Conservation (phyloP, 2,329 filamentous ascomycete genomes). For the Didymosphaeria variabile region DNA sequence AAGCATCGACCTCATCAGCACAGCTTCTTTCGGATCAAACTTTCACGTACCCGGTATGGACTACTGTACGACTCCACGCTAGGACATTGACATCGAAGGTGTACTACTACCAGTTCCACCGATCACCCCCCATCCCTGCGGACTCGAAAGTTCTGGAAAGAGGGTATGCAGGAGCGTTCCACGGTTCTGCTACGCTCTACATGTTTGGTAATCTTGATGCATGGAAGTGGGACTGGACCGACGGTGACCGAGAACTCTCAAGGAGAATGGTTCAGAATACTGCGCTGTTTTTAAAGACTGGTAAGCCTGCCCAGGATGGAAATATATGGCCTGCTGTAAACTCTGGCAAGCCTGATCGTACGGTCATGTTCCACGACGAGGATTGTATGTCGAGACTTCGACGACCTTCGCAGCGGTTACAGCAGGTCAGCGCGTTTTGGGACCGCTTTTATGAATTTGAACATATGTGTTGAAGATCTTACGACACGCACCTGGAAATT, state of each 20-base stretch:
- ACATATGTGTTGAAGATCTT: background rate
- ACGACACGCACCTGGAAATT: no score
- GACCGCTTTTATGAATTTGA: background rate
- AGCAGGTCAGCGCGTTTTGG: background rate
- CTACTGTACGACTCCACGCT: constrained; percentile 1
- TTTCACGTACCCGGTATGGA: constrained; percentile 3
- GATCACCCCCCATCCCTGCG: background rate
- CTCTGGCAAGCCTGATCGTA: background rate
- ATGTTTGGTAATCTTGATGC: background rate
- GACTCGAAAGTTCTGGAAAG: background rate
- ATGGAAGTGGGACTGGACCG: constrained; percentile 4
- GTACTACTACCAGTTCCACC: constrained; percentile 3
- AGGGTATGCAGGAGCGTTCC: background rate
- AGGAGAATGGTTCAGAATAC: background rate
- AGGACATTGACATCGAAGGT: background rate
- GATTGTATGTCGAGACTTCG: background rate
- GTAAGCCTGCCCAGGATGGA: background rate
- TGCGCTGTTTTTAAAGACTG: background rate
- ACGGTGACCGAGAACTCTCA: background rate
- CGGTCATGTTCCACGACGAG: background rate
- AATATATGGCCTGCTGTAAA: background rate
- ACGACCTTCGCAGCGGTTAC: background rate
- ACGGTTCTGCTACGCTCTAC: background rate
- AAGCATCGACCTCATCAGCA: constrained; percentile 1
- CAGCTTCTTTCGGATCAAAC: constrained; percentile 6